Conservation (phyloP, 441 rosid genomes). For the Hura crepitans region DNA sequence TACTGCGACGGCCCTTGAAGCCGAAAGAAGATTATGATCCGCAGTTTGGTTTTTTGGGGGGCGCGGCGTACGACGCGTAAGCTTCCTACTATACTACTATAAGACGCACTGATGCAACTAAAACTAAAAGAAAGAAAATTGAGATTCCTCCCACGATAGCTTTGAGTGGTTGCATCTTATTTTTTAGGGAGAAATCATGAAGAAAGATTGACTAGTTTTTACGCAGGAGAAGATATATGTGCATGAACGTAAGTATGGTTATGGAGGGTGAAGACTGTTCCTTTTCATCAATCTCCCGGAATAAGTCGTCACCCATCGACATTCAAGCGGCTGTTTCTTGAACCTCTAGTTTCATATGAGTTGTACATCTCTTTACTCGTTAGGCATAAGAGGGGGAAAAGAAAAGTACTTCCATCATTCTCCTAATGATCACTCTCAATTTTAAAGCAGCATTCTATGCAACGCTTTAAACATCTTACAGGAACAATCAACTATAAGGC, state of each 20-base stretch:
- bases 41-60: background rate
- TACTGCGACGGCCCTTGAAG: slow-evolving; percentile 33
- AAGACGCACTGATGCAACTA: background rate
- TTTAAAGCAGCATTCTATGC: no score
- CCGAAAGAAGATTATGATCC: slow-evolving; percentile 14
- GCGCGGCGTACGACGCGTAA: background rate
- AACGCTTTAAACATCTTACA: no score
- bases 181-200: background rate
- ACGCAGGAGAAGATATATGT: background rate
- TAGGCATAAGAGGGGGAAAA: no score
- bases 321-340: background rate
- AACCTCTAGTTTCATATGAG: no score
- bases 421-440: no score
- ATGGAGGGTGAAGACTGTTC: background rate
- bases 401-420: no score
- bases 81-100: background rate
- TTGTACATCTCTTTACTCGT: no score
- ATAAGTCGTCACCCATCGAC: background rate
- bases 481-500: no score
- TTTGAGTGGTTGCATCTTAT: background rate
- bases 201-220: no score
- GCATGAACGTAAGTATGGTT: background rate
- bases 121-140: background rate
- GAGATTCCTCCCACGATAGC: slow-evolving; percentile 5
- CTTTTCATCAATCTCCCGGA: background rate